phyloP scores from a whole-genome alignment of 257 asterid genomes.

The Rhazya stricta region DNA sequence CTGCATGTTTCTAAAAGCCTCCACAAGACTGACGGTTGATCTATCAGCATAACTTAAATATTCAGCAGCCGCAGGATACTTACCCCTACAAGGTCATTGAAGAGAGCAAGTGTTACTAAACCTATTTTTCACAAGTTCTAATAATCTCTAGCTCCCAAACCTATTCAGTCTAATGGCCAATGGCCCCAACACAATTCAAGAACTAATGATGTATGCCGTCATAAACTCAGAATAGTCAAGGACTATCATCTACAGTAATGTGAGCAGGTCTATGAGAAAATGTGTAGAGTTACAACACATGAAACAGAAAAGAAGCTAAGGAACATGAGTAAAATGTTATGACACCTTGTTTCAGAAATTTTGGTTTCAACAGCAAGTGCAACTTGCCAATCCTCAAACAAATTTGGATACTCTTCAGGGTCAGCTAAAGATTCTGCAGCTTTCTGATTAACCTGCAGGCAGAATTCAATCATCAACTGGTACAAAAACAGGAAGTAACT shows the following conservation, averaged over 20 bases:
- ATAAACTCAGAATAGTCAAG: background rate
- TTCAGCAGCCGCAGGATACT: constrained; percentile 65
- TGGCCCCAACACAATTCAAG: background rate
- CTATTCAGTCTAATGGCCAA: background rate
- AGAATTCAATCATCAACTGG: constrained; percentile 7
- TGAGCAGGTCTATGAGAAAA: background rate
- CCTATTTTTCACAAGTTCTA: background rate
- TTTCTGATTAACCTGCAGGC: constrained; percentile 67
- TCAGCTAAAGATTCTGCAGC: constrained; percentile 98
- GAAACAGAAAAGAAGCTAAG: background rate
- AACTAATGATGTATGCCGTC: background rate
- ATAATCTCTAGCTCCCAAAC: background rate
- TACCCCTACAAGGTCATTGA: constrained; percentile 44
- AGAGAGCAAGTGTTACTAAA: constrained; percentile 1
- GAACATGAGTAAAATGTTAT: constrained; percentile 2
- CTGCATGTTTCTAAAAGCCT: constrained; percentile 65
- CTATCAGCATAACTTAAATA: constrained; percentile 53
- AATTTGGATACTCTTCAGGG: constrained; percentile 85
- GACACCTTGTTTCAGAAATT: constrained; percentile 47
- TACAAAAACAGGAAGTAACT: background rate
- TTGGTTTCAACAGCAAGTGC: constrained; percentile 76
- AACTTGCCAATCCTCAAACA: constrained; percentile 91
- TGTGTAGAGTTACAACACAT: background rate
- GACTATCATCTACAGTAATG: background rate
- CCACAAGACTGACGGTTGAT: constrained; percentile 76